Percentiles rank a stretch among this genome's conserved stretches.
phyloP scores from a whole-genome alignment of 2,329 filamentous ascomycete genomes.

The Helminthosporium solani region DNA sequence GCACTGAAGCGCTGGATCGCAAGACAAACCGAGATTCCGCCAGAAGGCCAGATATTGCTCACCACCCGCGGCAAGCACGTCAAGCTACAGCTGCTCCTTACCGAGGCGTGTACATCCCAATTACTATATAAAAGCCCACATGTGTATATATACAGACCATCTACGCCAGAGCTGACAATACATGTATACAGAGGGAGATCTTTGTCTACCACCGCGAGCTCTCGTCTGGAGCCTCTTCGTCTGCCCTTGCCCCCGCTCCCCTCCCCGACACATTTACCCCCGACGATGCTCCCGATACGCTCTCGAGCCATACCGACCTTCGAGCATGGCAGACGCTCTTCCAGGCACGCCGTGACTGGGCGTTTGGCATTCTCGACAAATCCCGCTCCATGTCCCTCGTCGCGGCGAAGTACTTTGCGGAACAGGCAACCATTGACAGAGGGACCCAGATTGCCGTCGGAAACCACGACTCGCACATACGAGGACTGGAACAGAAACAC shows the following conservation, averaged over 20 bases:
- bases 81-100: constrained; percentile 75
- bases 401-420: constrained; percentile 66
- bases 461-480: constrained; percentile 77
- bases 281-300: constrained; percentile 70
- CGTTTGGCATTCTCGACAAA: constrained; percentile 66
- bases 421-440: constrained; percentile 74
- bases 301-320: constrained; percentile 76
- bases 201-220: constrained; percentile 83
- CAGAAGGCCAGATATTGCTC: constrained; percentile 81
- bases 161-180: no score
- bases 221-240: constrained; percentile 48
- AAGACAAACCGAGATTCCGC: constrained; percentile 69
- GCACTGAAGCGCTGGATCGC: constrained; percentile 81
- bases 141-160: no score
- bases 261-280: constrained; percentile 62
- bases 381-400: constrained; percentile 65
- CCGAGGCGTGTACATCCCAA: constrained; percentile 61
- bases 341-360: constrained; percentile 78
- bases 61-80: constrained; percentile 82
- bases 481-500: constrained; percentile 69
- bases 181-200: constrained; percentile 81
- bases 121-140: not conserved
- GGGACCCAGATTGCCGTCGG: constrained; percentile 82
- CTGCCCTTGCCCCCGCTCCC: constrained; percentile 53
- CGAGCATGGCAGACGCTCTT: constrained; percentile 88